Percentiles rank a stretch among this genome's conserved stretches.
Conservation (phyloP, 2,329 filamentous ascomycete genomes). For the Fusarium haematococcum region DNA sequence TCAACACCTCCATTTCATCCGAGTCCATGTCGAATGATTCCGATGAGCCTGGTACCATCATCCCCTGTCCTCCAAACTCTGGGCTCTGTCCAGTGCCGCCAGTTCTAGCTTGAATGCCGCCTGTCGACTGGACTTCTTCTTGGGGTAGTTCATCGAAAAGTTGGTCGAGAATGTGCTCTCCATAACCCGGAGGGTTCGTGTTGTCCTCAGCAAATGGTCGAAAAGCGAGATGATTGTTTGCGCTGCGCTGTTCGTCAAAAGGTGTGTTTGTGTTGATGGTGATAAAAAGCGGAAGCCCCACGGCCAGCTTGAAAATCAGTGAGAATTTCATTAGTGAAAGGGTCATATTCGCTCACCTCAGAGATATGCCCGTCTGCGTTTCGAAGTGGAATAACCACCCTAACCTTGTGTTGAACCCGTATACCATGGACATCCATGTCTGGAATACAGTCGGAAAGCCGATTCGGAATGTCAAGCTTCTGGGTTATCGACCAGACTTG, state of each 20-base stretch:
- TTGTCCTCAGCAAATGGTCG: background rate
- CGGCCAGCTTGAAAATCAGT: background rate
- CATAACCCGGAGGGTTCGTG: background rate
- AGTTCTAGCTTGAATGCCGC: background rate
- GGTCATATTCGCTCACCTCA: background rate
- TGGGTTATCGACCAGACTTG: background rate
- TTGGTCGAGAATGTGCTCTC: background rate
- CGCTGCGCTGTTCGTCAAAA: background rate
- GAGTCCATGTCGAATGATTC: background rate
- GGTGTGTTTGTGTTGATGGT: background rate
- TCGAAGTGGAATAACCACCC: background rate
- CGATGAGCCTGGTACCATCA: background rate
- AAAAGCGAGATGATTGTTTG: background rate
- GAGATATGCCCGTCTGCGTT: background rate
- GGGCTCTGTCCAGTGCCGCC: background rate
- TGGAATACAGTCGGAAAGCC: background rate
- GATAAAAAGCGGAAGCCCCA: background rate
- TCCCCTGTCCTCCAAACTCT: background rate
- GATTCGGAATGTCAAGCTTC: background rate
- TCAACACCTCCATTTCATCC: background rate
- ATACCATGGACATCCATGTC: background rate
- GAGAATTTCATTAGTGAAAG: background rate
- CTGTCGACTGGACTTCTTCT: background rate
- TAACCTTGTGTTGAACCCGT: background rate
- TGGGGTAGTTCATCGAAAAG: background rate